These are phyloP conservation scores for Gracilaria gracilis DNA, from an alignment of 23 red algal species.

Conservation along the genomic window DNA sequence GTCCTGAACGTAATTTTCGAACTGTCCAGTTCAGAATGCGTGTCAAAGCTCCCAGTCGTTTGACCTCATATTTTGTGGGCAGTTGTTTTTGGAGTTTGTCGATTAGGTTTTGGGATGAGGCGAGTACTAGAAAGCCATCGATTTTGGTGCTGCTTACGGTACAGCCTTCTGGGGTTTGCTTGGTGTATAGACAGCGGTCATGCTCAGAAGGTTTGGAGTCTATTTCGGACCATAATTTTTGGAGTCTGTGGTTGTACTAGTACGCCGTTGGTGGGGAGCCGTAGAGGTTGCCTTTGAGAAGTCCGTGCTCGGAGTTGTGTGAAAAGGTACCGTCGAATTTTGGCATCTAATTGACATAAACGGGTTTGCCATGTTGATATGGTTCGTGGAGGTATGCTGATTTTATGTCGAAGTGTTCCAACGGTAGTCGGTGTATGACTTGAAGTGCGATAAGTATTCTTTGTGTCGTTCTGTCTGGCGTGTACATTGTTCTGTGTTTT, in stretches of 20 bases:
- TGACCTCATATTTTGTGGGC: too few species aligned
- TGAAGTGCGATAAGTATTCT: constrained; percentile 35
- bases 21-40: too few species aligned
- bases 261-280: neutral
- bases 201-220: too few species aligned
- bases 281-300: neutral
- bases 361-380: neutral
- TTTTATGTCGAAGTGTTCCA: constrained; percentile 4
- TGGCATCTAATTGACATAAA: neutral
- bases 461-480: constrained; percentile 8
- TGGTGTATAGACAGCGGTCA: too few species aligned
- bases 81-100: too few species aligned
- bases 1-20: too few species aligned
- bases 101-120: too few species aligned
- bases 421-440: neutral
- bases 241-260: constrained; percentile 12
- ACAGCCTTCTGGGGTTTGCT: too few species aligned
- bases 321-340: neutral
- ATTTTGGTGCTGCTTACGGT: too few species aligned
- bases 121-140: too few species aligned
- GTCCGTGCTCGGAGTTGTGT: neutral
- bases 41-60: too few species aligned
- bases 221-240: too few species aligned
- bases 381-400: neutral
- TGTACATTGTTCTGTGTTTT: constrained; percentile 18